phyloP scores from a whole-genome alignment of 2,329 filamentous ascomycete species.

The Furcasterigmium sp. region DNA sequence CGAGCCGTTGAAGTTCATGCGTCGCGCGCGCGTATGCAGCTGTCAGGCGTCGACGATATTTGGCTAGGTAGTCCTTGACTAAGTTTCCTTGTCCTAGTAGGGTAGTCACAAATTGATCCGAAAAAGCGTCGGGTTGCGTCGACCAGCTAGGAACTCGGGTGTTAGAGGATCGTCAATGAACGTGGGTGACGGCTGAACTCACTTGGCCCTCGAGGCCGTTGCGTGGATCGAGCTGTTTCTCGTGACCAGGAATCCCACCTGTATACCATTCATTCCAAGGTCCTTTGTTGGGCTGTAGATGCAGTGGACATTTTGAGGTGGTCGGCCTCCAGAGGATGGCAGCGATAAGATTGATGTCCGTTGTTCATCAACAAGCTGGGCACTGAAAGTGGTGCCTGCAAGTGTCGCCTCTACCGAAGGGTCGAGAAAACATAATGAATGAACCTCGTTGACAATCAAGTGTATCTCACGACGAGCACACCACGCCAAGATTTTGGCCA shows the following conservation, averaged over 20 bases:
- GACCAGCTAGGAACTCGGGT: not conserved
- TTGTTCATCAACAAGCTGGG: no score
- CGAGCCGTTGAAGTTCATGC: not conserved
- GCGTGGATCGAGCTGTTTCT: slow-evolving; percentile 1
- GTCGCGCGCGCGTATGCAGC: slow-evolving; percentile 1
- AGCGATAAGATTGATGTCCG: slow-evolving; percentile 3
- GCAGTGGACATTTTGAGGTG: slow-evolving; percentile 4
- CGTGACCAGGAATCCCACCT: not conserved
- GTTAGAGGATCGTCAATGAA: not conserved
- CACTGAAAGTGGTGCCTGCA: no score
- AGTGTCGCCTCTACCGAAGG: not conserved
- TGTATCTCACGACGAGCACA: slow-evolving; percentile 4
- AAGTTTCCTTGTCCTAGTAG: not conserved
- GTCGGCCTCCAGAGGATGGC: not conserved
- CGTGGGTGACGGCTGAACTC: not conserved
- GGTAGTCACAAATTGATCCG: not conserved
- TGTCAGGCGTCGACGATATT: slow-evolving; percentile 2
- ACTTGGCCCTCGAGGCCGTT: not conserved
- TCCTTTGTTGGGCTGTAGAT: not conserved
- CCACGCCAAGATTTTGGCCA: not conserved
- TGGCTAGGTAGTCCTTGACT: not conserved
- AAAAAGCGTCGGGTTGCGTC: slow-evolving; percentile 2
- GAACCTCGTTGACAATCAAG: slow-evolving; percentile 4
- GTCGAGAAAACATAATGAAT: slow-evolving; percentile 5
- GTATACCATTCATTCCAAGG: not conserved